phyloP scores from a whole-genome alignment of 176 grass and related monocot species.

The Rhynchospora tenuis region DNA sequence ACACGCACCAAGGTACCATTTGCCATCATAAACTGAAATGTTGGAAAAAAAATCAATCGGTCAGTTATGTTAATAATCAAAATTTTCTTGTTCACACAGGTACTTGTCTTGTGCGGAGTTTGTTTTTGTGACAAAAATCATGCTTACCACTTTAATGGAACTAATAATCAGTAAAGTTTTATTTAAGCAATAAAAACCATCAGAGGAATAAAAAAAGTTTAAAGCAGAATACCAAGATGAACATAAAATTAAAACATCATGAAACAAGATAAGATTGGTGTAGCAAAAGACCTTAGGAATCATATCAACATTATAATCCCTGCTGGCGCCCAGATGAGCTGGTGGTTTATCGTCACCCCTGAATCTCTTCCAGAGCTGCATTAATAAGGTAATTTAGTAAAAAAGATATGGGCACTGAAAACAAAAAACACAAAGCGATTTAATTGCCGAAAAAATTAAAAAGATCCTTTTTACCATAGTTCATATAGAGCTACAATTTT shows the following conservation, averaged over 20 bases:
- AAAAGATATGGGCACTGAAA: background rate
- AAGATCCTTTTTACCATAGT: background rate
- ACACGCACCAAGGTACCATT: conserved; percentile 79
- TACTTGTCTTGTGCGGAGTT: background rate
- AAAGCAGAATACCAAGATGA: background rate
- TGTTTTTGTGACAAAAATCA: background rate
- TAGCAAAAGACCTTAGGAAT: conserved; percentile 59
- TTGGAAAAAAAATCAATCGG: background rate
- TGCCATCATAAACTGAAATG: conserved; percentile 90
- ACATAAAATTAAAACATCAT: background rate
- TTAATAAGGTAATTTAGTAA: background rate
- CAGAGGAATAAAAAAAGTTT: background rate
- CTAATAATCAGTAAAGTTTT: background rate
- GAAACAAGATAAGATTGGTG: background rate
- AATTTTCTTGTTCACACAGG: background rate
- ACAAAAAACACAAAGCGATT: background rate
- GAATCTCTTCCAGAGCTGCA: conserved; percentile 90
- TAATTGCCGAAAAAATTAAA: background rate
- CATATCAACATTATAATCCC: conserved; percentile 97
- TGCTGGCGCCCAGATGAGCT: conserved; percentile 51
- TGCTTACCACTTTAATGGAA: background rate
- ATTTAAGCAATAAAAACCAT: background rate
- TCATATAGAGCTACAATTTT: background rate
- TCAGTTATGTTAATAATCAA: background rate
- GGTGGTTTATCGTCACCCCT: conserved; percentile 52